Percentiles rank a stretch among this genome's conserved stretches.
phyloP scores from a whole-genome alignment of 306 rosid genomes.

The Cyamopsis tetragonoloba region DNA sequence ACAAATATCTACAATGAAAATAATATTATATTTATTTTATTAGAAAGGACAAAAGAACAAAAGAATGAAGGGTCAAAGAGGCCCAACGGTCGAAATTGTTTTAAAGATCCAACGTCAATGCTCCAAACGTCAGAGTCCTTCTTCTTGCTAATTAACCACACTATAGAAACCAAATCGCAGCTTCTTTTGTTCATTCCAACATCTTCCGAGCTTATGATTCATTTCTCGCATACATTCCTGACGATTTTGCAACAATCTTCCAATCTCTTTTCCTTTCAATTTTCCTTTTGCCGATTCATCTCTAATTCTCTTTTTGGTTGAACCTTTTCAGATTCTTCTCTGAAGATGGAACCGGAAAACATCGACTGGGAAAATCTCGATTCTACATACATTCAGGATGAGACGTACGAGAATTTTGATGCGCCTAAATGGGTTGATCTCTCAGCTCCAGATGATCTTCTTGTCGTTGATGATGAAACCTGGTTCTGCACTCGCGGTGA shows the following conservation, averaged over 20 bases:
- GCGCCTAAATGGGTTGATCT: conserved; percentile 57
- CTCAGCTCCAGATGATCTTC: conserved; percentile 26
- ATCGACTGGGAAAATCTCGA: conserved; percentile 52
- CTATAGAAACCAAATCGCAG: background rate
- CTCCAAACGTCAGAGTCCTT: conserved; percentile 21
- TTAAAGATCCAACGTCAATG: background rate
- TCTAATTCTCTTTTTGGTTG: background rate
- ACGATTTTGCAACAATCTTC: background rate
- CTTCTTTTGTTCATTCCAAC: background rate
- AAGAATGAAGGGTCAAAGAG: background rate
- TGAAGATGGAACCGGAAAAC: conserved; percentile 45
- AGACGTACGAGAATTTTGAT: conserved; percentile 35
- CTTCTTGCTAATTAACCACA: background rate
- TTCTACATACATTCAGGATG: conserved; percentile 36
- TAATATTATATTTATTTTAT: too few relatives aligned
- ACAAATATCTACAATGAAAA: too few relatives aligned
- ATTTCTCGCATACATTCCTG: background rate
- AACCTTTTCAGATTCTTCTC: conserved; percentile 8
- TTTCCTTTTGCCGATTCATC: background rate
- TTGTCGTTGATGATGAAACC: conserved; percentile 27
- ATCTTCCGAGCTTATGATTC: background rate
- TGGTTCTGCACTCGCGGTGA: conserved; percentile 51
- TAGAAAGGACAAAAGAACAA: background rate
- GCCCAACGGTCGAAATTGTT: conserved; percentile 37
- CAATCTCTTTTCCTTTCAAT: background rate